Evolutionary conservation across 345 rosid genomes (phyloP).

Genomic region (Eucalyptus tenuipes): DNA sequence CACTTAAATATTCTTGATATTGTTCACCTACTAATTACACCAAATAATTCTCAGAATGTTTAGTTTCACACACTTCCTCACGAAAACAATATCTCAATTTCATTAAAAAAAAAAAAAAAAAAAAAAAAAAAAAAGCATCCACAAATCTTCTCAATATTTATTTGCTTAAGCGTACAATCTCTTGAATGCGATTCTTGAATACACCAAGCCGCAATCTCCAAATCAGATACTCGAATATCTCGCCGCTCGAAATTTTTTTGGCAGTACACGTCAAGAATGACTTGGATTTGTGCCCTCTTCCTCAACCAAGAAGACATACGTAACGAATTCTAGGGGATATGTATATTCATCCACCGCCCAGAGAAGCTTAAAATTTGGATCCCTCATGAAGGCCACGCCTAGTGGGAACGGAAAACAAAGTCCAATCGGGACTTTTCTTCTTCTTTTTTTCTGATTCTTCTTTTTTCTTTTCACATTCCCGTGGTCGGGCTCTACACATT

Average conservation of each 20-base stretch:
- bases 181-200: neutral
- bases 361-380: neutral
- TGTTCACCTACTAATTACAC: neutral
- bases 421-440: neutral
- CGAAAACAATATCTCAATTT: neutral
- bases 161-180: neutral
- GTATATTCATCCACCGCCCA: neutral
- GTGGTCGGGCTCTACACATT: neutral
- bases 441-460: neutral
- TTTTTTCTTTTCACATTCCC: no score
- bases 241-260: neutral
- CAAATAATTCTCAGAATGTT: neutral
- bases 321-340: neutral
- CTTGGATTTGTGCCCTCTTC: constrained; percentile 5
- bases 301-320: neutral
- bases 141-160: neutral
- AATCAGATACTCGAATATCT: no score
- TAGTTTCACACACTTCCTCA: neutral
- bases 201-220: neutral
- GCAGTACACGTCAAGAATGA: neutral
- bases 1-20: fast-evolving
- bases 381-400: neutral
- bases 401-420: neutral
- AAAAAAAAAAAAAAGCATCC: neutral
- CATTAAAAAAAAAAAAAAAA: neutral